A percentile compares a stretch with the other conserved stretches of the same genome.
phyloP scores from a whole-genome alignment of 73 alveolate genomes.

The Blepharisma stoltei region DNA sequence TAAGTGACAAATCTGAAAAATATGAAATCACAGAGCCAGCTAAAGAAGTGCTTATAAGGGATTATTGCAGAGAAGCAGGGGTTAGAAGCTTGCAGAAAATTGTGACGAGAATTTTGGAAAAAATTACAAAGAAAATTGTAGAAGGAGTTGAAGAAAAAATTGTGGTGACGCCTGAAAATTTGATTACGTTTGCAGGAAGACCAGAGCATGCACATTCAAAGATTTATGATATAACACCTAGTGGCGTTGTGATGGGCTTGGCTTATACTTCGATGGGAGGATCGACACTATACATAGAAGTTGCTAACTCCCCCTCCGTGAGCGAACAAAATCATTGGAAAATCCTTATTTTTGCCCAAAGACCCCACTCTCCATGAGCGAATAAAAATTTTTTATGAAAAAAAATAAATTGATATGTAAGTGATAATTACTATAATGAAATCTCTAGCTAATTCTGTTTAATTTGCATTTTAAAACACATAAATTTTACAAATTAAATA shows the following conservation, averaged over 20 bases:
- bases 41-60: slow-evolving; percentile 53
- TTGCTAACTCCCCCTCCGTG: too few species aligned
- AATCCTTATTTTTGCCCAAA: too few species aligned
- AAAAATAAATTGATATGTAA: too few species aligned
- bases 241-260: slow-evolving; percentile 77
- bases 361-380: too few species aligned
- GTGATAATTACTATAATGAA: too few species aligned
- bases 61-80: slow-evolving; percentile 85
- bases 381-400: too few species aligned
- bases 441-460: too few species aligned
- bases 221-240: slow-evolving; percentile 36
- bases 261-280: slow-evolving; percentile 85
- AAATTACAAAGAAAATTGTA: slow-evolving; percentile 62
- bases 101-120: slow-evolving; percentile 64
- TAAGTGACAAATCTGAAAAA: background rate
- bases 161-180: slow-evolving; percentile 36
- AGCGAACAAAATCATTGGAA: too few species aligned
- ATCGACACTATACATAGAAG: slow-evolving; percentile 65
- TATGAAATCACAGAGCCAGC: slow-evolving; percentile 44
- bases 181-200: slow-evolving; percentile 5
- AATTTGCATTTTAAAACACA: too few species aligned
- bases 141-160: slow-evolving; percentile 34
- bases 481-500: too few species aligned
- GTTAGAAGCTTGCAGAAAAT: slow-evolving; percentile 70
- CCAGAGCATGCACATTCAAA: slow-evolving; percentile 34